Base-by-base conservation (phyloP, 306 rosid genomes). In the Cicer judaicum region DNA sequence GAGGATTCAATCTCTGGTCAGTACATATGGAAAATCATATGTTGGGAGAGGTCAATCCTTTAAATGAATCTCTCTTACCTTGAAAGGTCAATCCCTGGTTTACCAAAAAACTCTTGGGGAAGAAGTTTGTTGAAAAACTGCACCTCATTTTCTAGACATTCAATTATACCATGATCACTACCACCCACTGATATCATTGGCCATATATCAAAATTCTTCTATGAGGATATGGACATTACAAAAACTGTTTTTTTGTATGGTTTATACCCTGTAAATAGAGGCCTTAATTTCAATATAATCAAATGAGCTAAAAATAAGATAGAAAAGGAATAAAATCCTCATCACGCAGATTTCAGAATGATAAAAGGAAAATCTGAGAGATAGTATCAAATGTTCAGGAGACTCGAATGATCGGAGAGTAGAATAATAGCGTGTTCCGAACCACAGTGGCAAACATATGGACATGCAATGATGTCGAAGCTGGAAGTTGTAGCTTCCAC, bases 171-270 rank as follows among this genome's bases (percentile, higher is more conserved):
- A 54, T 18, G 11, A 19, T 49, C 52, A 11, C 62, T 57, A 34
- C 14, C 47, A 39, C 42, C 5, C 68, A 39, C 7, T 16, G 19
- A 40, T 70, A 39, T 70, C 75, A 39, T 11, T 39, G 40, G 38
- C 47, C 69, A 44, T 59, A 59, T 8, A 59, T 29, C 77, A 73
- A 72, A 29, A 46, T 59, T 59, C 13, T n/a, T 73, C 72, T 13
- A 13, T 43, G 18, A 60, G 4, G 6, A 14, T 59, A 14, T 59
- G 15, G 56, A 57, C 67, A 56, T 55, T 6, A 12, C 14, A 36
- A 15, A 9, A 69, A 69, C 72, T 7, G 13, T 3, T 12, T 15
- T 10, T 52, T 50, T 38, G 14, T 16, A 43, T 64, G 38, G 38
- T 16, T 12, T 38, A 60, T 16, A 60, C 10, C 44, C 66, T 29